These are phyloP conservation scores for Micromonas commoda DNA, from an alignment of 139 green algal species.

Conservation along the genomic window DNA sequence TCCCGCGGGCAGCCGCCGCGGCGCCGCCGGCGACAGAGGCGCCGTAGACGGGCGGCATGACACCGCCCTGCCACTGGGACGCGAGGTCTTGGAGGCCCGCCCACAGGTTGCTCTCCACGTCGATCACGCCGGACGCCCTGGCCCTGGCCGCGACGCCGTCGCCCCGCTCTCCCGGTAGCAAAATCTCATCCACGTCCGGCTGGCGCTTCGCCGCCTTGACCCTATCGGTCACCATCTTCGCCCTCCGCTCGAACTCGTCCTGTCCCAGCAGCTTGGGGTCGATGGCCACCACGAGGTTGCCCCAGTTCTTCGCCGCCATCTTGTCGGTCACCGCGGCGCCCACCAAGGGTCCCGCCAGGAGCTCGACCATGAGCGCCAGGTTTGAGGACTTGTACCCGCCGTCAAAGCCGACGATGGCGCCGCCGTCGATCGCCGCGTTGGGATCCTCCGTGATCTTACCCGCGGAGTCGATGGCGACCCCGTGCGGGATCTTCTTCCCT, in stretches of 20 bases:
- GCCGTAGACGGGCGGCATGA: not conserved
- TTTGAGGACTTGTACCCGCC: conserved; percentile 57
- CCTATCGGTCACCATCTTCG: conserved; percentile 34
- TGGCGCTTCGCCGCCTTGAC: conserved; percentile 51
- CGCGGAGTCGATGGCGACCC: conserved; percentile 52
- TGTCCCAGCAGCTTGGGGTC: conserved; percentile 57
- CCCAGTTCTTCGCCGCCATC: conserved; percentile 62
- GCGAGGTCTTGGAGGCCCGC: conserved; percentile 30
- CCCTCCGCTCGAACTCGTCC: conserved; percentile 29
- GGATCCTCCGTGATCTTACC: conserved; percentile 61
- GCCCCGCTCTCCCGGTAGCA: conserved; percentile 64
- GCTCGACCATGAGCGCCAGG: conserved; percentile 68
- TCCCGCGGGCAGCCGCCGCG: not conserved
- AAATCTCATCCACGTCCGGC: conserved; percentile 54
- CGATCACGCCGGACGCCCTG: conserved; percentile 40
- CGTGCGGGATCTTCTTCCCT: conserved; percentile 48
- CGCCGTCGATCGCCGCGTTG: conserved; percentile 53
- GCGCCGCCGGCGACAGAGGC: not conserved
- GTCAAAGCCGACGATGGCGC: conserved; percentile 66
- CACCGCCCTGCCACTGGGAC: not conserved
- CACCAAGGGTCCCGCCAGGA: conserved; percentile 62
- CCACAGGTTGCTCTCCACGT: conserved; percentile 54
- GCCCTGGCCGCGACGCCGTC: conserved; percentile 36
- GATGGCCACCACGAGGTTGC: conserved; percentile 62
- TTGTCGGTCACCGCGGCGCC: conserved; percentile 65